phyloP scores from a whole-genome alignment of 2,329 filamentous ascomycete genomes.

The Sclerotinia glacialis region DNA sequence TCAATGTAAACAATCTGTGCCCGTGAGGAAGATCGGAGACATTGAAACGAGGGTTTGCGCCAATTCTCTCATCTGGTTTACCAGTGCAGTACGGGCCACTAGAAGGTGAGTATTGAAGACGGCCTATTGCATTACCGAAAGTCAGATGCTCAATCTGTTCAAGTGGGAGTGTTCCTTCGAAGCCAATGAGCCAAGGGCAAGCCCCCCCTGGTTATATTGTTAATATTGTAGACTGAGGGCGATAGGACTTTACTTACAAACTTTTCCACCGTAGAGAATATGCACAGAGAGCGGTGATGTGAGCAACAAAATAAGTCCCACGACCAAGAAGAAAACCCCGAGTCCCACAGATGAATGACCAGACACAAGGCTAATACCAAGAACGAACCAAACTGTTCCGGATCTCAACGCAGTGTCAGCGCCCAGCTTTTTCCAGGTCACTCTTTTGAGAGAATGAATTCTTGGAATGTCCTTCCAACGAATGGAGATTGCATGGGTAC shows the following conservation, averaged over 20 bases:
- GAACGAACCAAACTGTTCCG: slow-evolving; percentile 11
- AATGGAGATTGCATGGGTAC: slow-evolving; percentile 37
- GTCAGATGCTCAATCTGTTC: slow-evolving; percentile 22
- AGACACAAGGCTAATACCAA: neutral
- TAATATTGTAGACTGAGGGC: neutral
- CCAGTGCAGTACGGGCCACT: slow-evolving; percentile 20
- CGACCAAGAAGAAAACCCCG: slow-evolving; percentile 21
- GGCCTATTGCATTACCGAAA: slow-evolving; percentile 28
- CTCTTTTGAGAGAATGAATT: slow-evolving; percentile 12
- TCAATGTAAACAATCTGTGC: slow-evolving; percentile 33
- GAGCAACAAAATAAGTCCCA: slow-evolving; percentile 23
- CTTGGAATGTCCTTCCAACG: slow-evolving; percentile 39
- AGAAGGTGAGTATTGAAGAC: slow-evolving; percentile 26
- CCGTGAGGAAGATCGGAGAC: slow-evolving; percentile 20
- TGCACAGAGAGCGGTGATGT: slow-evolving; percentile 22
- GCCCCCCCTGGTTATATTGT: slow-evolving; percentile 8
- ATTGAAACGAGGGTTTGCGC: slow-evolving; percentile 30
- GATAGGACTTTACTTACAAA: slow-evolving; percentile 14
- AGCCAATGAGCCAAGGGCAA: slow-evolving; percentile 25
- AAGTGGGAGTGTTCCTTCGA: slow-evolving; percentile 27
- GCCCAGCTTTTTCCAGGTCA: slow-evolving; percentile 19
- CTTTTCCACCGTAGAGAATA: slow-evolving; percentile 27
- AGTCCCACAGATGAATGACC: neutral
- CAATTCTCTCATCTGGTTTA: slow-evolving; percentile 24
- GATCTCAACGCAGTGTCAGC: slow-evolving; percentile 8